Evolutionary conservation across 2,329 filamentous ascomycete genomes (phyloP).

Genomic region (Xylaria sp.): DNA sequence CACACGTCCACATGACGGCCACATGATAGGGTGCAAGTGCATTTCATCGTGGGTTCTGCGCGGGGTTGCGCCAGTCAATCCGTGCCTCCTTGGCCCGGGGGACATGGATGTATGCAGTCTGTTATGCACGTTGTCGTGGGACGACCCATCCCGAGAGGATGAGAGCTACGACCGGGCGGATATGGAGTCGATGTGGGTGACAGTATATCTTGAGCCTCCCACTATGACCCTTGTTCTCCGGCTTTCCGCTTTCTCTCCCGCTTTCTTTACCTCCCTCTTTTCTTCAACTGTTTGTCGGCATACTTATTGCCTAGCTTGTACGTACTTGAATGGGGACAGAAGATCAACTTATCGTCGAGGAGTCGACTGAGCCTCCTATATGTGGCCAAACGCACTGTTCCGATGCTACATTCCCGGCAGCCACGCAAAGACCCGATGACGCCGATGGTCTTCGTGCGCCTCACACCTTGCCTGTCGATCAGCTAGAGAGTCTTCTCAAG

Average conservation of each 20-base stretch:
- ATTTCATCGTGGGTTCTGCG: conserved; percentile 32
- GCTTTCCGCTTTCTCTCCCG: conserved; percentile 28
- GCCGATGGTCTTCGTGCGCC: conserved; percentile 34
- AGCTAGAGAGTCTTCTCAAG: conserved; percentile 51
- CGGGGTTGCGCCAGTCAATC: conserved; percentile 34
- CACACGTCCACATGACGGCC: conserved; percentile 31
- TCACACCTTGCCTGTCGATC: conserved; percentile 46
- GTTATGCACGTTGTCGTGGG: conserved; percentile 32
- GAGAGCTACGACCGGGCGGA: conserved; percentile 18
- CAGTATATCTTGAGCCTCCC: conserved; percentile 38
- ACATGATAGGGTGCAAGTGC: conserved; percentile 26
- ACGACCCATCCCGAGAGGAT: conserved; percentile 22
- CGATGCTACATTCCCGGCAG: conserved; percentile 39
- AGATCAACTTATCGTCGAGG: conserved; percentile 48
- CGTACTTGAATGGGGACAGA: conserved; percentile 50
- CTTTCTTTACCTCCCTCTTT: conserved; percentile 28
- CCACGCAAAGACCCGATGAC: conserved; percentile 8
- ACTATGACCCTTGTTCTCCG: conserved; percentile 27
- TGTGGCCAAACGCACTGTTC: conserved; percentile 40
- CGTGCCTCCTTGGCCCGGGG: neutral
- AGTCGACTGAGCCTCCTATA: conserved; percentile 52
- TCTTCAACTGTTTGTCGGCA: conserved; percentile 23
- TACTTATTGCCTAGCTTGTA: conserved; percentile 29
- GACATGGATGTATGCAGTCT: conserved; percentile 27
- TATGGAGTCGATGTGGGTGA: conserved; percentile 11